Conservation (phyloP, 139 green algal genomes). For the Eudorina sp. region DNA sequence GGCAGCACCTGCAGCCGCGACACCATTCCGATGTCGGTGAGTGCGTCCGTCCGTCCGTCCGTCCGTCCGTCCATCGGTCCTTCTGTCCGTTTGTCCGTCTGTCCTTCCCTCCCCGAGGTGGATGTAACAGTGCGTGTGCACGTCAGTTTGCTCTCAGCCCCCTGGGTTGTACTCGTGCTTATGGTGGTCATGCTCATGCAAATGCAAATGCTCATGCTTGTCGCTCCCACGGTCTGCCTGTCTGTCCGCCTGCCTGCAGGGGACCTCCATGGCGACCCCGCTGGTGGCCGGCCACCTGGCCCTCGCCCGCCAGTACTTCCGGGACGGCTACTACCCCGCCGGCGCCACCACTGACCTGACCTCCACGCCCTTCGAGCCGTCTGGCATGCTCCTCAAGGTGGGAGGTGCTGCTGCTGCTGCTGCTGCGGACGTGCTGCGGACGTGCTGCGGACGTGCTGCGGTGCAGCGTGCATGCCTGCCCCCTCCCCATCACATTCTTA, state of each 20-base stretch:
- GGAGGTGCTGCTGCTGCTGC: too few relatives aligned
- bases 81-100: neutral
- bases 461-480: too few relatives aligned
- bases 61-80: neutral
- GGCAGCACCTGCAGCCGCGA: neutral
- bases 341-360: neutral
- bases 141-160: neutral
- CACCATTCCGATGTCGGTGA: neutral
- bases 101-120: neutral
- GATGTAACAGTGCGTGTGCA: neutral
- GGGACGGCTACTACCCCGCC: conserved; percentile 15
- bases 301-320: conserved; percentile 23
- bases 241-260: neutral
- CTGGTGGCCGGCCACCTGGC: neutral
- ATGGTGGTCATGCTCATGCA: neutral
- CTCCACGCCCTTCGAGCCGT: neutral
- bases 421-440: too few relatives aligned
- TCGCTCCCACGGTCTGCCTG: neutral
- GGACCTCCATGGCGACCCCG: conserved; percentile 24
- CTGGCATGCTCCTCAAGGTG: conserved; percentile 30
- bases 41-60: neutral
- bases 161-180: neutral
- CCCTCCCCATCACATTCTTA: too few relatives aligned
- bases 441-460: too few relatives aligned
- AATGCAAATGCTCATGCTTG: neutral